Evolutionary conservation across 805 yeast genomes (phyloP).

Genomic region (Metschnikowia noctiluminum): DNA sequence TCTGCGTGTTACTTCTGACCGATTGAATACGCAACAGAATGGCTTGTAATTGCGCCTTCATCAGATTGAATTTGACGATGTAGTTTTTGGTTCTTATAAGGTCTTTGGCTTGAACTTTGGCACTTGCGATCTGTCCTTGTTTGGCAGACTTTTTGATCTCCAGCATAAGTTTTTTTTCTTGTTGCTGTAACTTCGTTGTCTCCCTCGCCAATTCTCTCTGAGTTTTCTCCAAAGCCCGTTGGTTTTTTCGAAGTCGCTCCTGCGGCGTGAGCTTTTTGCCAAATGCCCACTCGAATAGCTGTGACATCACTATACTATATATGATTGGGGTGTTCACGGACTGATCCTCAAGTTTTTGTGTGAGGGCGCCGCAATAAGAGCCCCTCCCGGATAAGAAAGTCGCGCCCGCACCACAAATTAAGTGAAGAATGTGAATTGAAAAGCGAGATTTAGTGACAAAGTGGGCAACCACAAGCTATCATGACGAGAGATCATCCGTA

Average conservation of each 20-base stretch:
- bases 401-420: conserved; percentile 3
- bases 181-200: conserved; percentile 77
- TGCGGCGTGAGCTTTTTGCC: conserved; percentile 94
- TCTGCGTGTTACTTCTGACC: conserved; percentile 89
- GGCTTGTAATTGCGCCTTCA: conserved; percentile 96
- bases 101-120: conserved; percentile 94
- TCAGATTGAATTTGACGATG: conserved; percentile 81
- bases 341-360: not conserved
- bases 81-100: conserved; percentile 82
- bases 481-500: too few species aligned
- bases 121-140: conserved; percentile 81
- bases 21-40: conserved; percentile 88
- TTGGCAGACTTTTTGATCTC: conserved; percentile 94
- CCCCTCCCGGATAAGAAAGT: conserved; percentile 9
- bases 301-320: conserved; percentile 15
- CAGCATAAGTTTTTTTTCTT: conserved; percentile 79
- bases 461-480: too few species aligned
- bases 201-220: conserved; percentile 92
- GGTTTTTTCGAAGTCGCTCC: conserved; percentile 91
- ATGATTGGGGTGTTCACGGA: not conserved
- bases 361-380: not conserved
- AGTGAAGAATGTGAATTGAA: not conserved
- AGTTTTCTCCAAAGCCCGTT: conserved; percentile 89
- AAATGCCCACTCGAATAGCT: conserved; percentile 83
- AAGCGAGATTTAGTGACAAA: too few species aligned